Base-by-base conservation (phyloP, 2,329 filamentous ascomycete genomes). In the Drechmeria coniospora region DNA sequence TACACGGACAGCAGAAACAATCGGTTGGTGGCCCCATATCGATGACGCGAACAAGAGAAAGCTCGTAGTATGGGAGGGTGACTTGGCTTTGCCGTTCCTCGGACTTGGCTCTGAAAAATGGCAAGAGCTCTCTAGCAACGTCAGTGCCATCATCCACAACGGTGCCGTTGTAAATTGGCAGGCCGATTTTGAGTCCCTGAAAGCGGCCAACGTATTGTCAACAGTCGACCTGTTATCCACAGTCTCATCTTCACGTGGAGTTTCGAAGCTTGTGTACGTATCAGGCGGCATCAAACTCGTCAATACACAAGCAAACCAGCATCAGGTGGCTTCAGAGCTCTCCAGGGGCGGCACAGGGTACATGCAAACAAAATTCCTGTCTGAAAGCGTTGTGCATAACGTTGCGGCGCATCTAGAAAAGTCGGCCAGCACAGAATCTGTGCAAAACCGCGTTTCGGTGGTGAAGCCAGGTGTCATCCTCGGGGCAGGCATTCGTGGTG, bases 111-210 rank as follows among this genome's bases (percentile, higher is more conserved):
- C 13, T 6, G 14, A 21, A 12, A 15, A 16, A 8, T 92, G 79
- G 77, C 58, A 74, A 26, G 58, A 54, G 8, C 47, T 92, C 4
- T 11, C 8, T n/a, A 29, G 26, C 5, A 62, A 73, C 21, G 74
- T 76, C 1, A 79, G 92, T 44, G 65, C 74, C 2, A 60, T 83
- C 8, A 67, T 83, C 21, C 78, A 93, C 58, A 93, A 93, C 44
- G 86, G 82, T 25, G 82, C 82, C 12, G 59, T 64, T 21, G 74
- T 80, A 7, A 77, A 92, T 47, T 92, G 82, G 83, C 73, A 92
- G 18, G 65, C 74, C 40, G 73, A 69, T 6, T 93, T 92, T 50
- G 65, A 71, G 9, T 68, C 71, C 22, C 64, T 93, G 38, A 70
- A 68, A 42, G 60, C 69, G 1, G 63, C 78, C 27, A 93, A 93